These are phyloP conservation scores for Heimioporus sp. DNA, from an alignment of 768 basidiomycete genomes.

Conservation along the genomic window DNA sequence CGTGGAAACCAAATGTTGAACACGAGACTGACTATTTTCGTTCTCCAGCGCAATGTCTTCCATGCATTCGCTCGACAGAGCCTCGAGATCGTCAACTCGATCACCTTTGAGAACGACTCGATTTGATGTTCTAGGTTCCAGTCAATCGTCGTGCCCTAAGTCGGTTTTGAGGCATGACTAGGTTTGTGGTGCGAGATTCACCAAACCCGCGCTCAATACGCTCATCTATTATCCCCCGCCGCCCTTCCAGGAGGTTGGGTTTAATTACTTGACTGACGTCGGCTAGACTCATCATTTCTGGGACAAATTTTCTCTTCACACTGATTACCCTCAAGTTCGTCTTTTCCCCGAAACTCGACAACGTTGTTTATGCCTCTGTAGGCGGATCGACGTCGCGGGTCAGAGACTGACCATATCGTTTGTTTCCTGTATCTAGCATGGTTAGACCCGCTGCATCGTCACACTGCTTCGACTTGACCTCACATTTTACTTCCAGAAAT, in stretches of 20 bases:
- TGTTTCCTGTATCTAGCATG: constrained; percentile 68
- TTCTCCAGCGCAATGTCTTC: constrained; percentile 51
- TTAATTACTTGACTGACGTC: constrained; percentile 70
- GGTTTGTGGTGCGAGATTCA: neutral
- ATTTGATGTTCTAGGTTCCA: constrained; percentile 52
- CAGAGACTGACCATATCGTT: constrained; percentile 67
- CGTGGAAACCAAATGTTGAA: neutral
- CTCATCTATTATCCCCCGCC: constrained; percentile 76
- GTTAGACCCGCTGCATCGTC: constrained; percentile 39
- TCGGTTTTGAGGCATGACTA: constrained; percentile 27
- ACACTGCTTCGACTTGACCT: neutral
- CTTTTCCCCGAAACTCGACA: neutral
- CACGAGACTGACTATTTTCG: neutral
- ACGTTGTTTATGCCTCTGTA: neutral
- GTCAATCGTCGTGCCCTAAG: constrained; percentile 69
- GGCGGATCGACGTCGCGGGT: constrained; percentile 64
- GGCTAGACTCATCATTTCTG: constrained; percentile 69
- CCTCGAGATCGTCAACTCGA: constrained; percentile 60
- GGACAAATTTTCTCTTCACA: constrained; percentile 84
- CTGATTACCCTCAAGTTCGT: constrained; percentile 63
- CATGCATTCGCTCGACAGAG: constrained; percentile 58
- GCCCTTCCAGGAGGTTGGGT: constrained; percentile 77
- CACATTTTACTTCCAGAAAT: constrained; percentile 39
- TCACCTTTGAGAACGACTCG: constrained; percentile 55
- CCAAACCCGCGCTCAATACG: constrained; percentile 55